Conservation (phyloP, 352 stramenopile species). For the Peronospora farinosa region DNA sequence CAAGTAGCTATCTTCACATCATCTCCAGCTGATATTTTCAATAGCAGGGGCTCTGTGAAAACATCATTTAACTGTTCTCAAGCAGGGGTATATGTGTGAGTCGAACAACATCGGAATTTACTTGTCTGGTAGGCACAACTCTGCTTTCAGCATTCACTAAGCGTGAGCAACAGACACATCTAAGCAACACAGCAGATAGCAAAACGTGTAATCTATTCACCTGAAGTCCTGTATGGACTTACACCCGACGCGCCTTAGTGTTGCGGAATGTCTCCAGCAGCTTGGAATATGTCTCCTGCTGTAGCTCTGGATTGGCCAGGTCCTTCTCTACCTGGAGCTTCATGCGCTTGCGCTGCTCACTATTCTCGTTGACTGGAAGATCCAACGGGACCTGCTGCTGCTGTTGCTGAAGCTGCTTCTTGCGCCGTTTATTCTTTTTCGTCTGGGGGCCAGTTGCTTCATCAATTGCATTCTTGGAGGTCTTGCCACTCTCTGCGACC, state of each 20-base stretch:
- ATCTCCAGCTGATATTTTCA: neutral
- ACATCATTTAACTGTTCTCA: neutral
- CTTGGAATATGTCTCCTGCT: constrained; percentile 68
- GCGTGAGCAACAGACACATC: neutral
- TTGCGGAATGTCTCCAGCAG: constrained; percentile 61
- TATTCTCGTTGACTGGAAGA: constrained; percentile 18
- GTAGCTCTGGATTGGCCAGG: constrained; percentile 42
- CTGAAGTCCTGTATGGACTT: constrained; percentile 10
- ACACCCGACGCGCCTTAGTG: constrained; percentile 26
- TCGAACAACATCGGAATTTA: too few species aligned
- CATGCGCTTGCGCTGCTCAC: constrained; percentile 49
- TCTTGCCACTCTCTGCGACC: constrained; percentile 12
- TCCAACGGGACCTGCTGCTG: constrained; percentile 12
- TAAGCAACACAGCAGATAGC: constrained; percentile 6
- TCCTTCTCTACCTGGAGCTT: constrained; percentile 67
- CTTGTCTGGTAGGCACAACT: neutral
- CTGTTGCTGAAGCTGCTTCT: constrained; percentile 43
- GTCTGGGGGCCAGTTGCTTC: constrained; percentile 24
- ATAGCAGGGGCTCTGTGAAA: neutral
- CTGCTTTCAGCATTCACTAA: neutral
- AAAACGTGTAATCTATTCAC: constrained; percentile 34
- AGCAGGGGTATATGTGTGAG: too few species aligned
- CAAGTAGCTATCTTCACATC: too few species aligned
- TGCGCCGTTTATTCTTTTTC: constrained; percentile 62
- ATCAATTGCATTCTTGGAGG: constrained; percentile 7